Evolutionary conservation across 306 rosid species (phyloP).

Genomic region (Prosopis cineraria): DNA sequence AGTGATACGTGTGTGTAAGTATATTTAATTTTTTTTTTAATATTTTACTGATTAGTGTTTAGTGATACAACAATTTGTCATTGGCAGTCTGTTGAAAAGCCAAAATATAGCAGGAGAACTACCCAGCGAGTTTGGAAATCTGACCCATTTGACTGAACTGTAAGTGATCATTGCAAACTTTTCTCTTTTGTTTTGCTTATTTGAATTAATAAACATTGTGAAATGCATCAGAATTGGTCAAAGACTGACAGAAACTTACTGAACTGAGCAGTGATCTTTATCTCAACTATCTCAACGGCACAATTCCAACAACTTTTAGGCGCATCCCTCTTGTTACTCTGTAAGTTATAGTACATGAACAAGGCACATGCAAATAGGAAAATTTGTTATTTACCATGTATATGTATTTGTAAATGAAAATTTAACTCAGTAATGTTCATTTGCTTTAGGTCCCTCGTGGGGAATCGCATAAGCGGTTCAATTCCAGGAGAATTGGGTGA

Average conservation of each 20-base stretch:
- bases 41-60: not conserved
- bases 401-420: not conserved
- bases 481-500: conserved; percentile 66
- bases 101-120: conserved; percentile 56
- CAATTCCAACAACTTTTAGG: conserved; percentile 56
- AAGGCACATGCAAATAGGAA: not conserved
- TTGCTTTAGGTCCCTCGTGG: conserved; percentile 58
- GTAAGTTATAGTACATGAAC: conserved; percentile 43
- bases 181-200: not conserved
- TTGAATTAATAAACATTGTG: not conserved
- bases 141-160: conserved; percentile 54
- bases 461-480: conserved; percentile 61
- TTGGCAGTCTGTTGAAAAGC: conserved; percentile 54
- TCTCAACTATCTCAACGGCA: conserved; percentile 61
- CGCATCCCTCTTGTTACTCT: conserved; percentile 42
- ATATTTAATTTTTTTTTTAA: not conserved
- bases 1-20: not conserved
- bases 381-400: not conserved
- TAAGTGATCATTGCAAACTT: conserved; percentile 37
- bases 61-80: conserved; percentile 14
- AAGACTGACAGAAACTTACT: conserved; percentile 11
- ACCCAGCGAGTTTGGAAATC: conserved; percentile 69
- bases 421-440: not conserved
- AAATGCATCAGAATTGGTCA: not conserved
- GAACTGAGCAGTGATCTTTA: conserved; percentile 59